Percentiles rank a stretch among this genome's conserved stretches.
phyloP scores from a whole-genome alignment of 2,329 filamentous ascomycete genomes.

The Kalmusia sp. region DNA sequence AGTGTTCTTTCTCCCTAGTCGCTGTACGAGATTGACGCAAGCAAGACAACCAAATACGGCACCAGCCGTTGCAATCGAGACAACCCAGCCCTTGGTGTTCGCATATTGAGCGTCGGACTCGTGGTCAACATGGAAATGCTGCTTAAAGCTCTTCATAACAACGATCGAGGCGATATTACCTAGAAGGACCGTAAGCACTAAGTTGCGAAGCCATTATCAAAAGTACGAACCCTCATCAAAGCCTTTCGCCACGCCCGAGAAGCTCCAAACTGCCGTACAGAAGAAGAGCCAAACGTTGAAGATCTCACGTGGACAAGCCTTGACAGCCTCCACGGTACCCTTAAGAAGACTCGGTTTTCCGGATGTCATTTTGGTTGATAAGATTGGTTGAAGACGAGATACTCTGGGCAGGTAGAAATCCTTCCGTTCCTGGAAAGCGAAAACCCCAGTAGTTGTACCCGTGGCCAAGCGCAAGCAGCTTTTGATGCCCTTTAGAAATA shows the following conservation, averaged over 20 bases:
- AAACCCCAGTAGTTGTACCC: neutral
- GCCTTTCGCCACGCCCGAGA: constrained; percentile 18
- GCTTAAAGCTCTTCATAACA: constrained; percentile 13
- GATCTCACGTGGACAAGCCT: constrained; percentile 14
- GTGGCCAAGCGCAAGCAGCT: neutral
- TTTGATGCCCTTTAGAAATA: neutral
- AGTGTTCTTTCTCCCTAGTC: constrained; percentile 14
- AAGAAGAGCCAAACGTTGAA: constrained; percentile 16
- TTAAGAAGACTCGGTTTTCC: constrained; percentile 13
- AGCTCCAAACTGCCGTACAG: constrained; percentile 19
- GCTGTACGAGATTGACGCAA: constrained; percentile 17
- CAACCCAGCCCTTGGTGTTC: constrained; percentile 22
- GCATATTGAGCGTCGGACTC: constrained; percentile 16
- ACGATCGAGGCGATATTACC: constrained; percentile 19
- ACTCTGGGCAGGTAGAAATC: too few species aligned
- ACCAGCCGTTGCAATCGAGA: constrained; percentile 20
- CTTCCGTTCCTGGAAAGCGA: neutral
- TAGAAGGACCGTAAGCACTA: neutral
- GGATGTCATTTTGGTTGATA: constrained; percentile 1
- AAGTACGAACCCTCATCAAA: constrained; percentile 16
- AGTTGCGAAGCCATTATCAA: neutral
- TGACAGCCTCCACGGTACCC: constrained; percentile 10
- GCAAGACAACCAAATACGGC: constrained; percentile 20
- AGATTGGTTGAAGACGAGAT: neutral
- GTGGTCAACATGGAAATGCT: constrained; percentile 13